phyloP scores from a whole-genome alignment of 768 basidiomycete species.

The Royoungia palumana region DNA sequence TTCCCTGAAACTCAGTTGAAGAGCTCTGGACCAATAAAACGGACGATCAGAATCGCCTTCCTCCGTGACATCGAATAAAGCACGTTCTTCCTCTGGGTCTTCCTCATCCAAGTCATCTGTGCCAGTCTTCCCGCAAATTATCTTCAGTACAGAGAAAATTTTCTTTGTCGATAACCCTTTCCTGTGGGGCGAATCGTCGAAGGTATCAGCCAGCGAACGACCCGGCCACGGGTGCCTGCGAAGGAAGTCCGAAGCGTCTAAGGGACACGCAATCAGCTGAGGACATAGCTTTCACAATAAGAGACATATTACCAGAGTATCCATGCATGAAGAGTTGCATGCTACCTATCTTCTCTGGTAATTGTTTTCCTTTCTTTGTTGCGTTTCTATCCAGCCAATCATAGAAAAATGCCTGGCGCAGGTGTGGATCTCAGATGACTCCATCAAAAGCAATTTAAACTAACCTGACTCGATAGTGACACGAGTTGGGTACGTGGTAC shows the following conservation, averaged over 20 bases:
- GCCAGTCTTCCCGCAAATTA: slow-evolving; percentile 84
- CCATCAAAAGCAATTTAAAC: slow-evolving; percentile 4
- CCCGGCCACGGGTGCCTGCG: slow-evolving; percentile 87
- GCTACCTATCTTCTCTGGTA: slow-evolving; percentile 88
- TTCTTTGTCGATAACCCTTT: slow-evolving; percentile 67
- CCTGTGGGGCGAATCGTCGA: slow-evolving; percentile 79
- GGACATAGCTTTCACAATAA: background rate
- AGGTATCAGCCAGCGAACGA: slow-evolving; percentile 78
- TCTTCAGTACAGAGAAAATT: slow-evolving; percentile 62
- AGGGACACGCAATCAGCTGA: background rate
- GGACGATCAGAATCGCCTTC: slow-evolving; percentile 50
- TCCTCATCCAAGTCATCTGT: slow-evolving; percentile 69
- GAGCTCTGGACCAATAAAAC: slow-evolving; percentile 78
- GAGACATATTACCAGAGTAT: slow-evolving; percentile 52
- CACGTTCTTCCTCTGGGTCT: slow-evolving; percentile 72
- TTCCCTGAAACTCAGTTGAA: slow-evolving; percentile 82
- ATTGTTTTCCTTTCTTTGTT: slow-evolving; percentile 75
- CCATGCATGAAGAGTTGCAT: slow-evolving; percentile 89
- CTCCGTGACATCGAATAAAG: slow-evolving; percentile 64
- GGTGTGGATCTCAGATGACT: slow-evolving; percentile 1
- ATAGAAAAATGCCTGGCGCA: slow-evolving; percentile 78
- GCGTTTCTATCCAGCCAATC: slow-evolving; percentile 86
- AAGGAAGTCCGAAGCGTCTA: slow-evolving; percentile 88
- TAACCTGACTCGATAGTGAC: slow-evolving; percentile 69
- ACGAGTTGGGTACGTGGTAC: slow-evolving; percentile 86